These are phyloP conservation scores for Cairneyella variabilis DNA, from an alignment of 495 filamentous ascomycete species.

Conservation along the genomic window DNA sequence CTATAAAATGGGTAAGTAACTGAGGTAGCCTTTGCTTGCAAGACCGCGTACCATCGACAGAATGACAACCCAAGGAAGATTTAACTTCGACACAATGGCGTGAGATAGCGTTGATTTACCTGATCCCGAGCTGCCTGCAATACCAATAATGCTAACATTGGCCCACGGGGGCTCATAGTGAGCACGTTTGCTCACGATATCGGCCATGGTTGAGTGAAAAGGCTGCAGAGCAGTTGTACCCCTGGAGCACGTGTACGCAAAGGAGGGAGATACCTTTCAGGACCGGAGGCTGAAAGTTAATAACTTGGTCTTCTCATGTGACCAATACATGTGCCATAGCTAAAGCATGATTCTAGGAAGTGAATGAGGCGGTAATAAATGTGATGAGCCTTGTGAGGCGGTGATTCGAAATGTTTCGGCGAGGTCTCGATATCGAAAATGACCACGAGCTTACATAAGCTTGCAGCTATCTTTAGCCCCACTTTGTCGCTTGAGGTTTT, in stretches of 20 bases:
- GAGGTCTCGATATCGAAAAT: too few relatives aligned
- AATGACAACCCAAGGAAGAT: constrained; percentile 96
- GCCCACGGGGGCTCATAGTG: constrained; percentile 94
- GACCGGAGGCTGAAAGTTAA: too few relatives aligned
- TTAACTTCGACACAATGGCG: constrained; percentile 83
- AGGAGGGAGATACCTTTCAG: too few relatives aligned
- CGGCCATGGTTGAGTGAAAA: constrained; percentile 5
- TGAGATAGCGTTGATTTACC: constrained; percentile 95
- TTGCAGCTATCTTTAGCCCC: too few relatives aligned
- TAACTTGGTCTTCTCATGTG: too few relatives aligned
- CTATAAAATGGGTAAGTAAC: constrained; percentile 39
- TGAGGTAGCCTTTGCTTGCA: not conserved
- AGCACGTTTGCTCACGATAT: constrained; percentile 37
- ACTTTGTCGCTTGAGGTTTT: too few relatives aligned
- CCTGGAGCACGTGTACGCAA: not conserved
- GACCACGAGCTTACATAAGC: too few relatives aligned
- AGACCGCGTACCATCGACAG: constrained; percentile 73
- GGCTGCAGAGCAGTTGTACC: not conserved
- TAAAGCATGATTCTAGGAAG: too few relatives aligned
- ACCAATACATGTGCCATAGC: too few relatives aligned
- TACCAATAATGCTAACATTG: constrained; percentile 88
- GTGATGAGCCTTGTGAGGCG: not conserved
- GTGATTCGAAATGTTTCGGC: not conserved
- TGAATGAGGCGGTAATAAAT: not conserved
- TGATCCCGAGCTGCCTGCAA: constrained; percentile 93